These are phyloP conservation scores for Pyronema omphalodes DNA, from an alignment of 495 filamentous ascomycete species.

Conservation along the genomic window DNA sequence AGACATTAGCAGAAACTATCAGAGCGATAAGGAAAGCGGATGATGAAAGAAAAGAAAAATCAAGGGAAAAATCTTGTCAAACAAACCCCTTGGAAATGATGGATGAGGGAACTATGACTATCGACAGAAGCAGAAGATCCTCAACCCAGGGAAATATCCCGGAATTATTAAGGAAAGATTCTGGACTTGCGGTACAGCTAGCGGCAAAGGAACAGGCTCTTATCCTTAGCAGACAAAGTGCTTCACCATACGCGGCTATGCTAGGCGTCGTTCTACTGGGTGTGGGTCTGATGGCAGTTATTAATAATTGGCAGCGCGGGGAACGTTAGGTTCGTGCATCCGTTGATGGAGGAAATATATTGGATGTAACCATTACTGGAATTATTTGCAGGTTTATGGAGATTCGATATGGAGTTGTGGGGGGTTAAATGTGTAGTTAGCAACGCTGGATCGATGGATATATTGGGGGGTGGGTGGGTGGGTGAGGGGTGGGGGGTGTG, in stretches of 20 bases:
- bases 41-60: constrained; percentile 24
- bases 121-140: no score
- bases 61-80: constrained; percentile 14
- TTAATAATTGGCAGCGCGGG: constrained; percentile 52
- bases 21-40: constrained; percentile 56
- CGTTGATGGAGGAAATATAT: no score
- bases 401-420: no score
- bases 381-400: no score
- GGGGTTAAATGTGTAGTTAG: no score
- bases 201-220: constrained; percentile 14
- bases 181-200: not conserved
- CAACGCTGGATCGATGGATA: no score
- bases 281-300: constrained; percentile 80
- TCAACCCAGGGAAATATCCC: not conserved
- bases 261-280: constrained; percentile 77
- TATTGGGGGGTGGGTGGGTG: no score
- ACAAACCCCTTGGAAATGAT: constrained; percentile 28
- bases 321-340: constrained; percentile 1
- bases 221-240: constrained; percentile 27
- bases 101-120: constrained; percentile 8
- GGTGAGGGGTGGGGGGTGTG: no score
- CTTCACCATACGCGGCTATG: constrained; percentile 65
- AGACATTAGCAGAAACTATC: constrained; percentile 75
- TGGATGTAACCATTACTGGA: no score
- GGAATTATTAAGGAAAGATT: not conserved